Base-by-base conservation (phyloP, 192 early-diverging fungal genomes). In the Podila minutissima region DNA sequence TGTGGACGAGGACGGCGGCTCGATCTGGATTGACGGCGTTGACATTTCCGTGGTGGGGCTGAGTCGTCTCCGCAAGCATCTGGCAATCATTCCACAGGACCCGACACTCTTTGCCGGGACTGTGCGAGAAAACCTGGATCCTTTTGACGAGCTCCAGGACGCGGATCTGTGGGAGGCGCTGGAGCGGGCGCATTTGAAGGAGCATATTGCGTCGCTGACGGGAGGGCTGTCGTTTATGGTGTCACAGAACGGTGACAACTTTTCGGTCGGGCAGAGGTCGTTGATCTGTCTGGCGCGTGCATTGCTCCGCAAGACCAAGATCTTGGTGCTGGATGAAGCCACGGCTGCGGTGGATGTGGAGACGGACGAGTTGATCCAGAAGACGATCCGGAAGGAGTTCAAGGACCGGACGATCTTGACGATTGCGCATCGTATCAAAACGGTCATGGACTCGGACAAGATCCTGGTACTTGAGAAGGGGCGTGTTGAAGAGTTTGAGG, bases 371-470 rank as follows among this genome's bases (percentile, higher is more conserved):
- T 82, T 86, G 26, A 97, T 98, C 74, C 97, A 98, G 9, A 83
- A 84, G 28, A 94, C 96, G 0, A 96, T 98, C 62, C 87, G 92
- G 37, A 85, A 89, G 15, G 86, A 90, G 68, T 95, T 96, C 84
- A 86, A 85, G 17, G 84, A 92, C 41, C 88, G 89, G 11, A 98
- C 97, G 0, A 84, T 97, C 49, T 72, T 99, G 32, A 93, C 91
- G 64, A 95, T 99, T 75, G 97, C 97, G 2, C 97, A 99, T 69
- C 90, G 96, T 19, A 68, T 96, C 62, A 88, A 91, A 69, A 96
- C 96, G 1, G 89, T 97, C 15, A 93, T 94, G 65, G 93, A 92
- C 66, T 97, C 95, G 57, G 95, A 97, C 84, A 84, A 90, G 32
- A 92, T 97, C 22, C 57, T 95, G 11, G 94, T 95, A 0, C 28